Conservation (phyloP, 768 basidiomycete species). For the Sporobolomyces roseus region DNA sequence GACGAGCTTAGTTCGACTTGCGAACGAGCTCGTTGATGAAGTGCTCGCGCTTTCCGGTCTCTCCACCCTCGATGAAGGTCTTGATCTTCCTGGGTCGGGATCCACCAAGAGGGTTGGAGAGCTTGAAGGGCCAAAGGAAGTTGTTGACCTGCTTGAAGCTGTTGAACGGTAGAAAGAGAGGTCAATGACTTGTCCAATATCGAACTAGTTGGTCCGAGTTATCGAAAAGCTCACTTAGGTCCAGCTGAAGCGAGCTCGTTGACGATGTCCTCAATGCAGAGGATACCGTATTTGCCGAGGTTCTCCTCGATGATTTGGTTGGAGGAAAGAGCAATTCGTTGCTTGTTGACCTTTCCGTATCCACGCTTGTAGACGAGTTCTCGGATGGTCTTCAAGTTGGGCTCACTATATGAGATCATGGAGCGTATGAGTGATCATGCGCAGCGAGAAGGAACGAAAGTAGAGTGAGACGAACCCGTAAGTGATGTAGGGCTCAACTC, state of each 20-base stretch:
- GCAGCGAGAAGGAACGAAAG: not conserved
- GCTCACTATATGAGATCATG: slow-evolving; percentile 59
- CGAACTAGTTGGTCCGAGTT: no score
- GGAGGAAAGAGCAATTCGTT: slow-evolving; percentile 90
- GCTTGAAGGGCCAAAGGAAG: slow-evolving; percentile 99
- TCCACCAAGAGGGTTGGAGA: slow-evolving; percentile 97
- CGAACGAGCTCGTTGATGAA: slow-evolving; percentile 98
- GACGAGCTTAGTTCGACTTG: slow-evolving; percentile 36
- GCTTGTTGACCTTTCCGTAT: slow-evolving; percentile 96
- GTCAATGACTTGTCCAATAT: no score
- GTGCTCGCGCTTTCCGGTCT: slow-evolving; percentile 77
- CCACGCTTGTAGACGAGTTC: slow-evolving; percentile 99
- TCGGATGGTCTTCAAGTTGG: slow-evolving; percentile 92
- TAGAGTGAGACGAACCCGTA: slow-evolving; percentile 66
- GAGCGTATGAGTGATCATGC: no score
- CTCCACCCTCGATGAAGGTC: slow-evolving; percentile 35
- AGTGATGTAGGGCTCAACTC: slow-evolving; percentile 94
- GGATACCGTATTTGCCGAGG: slow-evolving; percentile 90
- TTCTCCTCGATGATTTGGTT: slow-evolving; percentile 86
- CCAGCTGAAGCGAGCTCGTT: slow-evolving; percentile 94
- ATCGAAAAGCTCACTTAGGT: no score
- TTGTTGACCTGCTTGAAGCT: slow-evolving; percentile 94
- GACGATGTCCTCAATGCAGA: slow-evolving; percentile 93
- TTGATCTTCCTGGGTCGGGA: slow-evolving; percentile 57
- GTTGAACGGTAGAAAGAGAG: no score